Conservation (phyloP, 2,329 filamentous ascomycete species). For the Aureobasidium sp. region DNA sequence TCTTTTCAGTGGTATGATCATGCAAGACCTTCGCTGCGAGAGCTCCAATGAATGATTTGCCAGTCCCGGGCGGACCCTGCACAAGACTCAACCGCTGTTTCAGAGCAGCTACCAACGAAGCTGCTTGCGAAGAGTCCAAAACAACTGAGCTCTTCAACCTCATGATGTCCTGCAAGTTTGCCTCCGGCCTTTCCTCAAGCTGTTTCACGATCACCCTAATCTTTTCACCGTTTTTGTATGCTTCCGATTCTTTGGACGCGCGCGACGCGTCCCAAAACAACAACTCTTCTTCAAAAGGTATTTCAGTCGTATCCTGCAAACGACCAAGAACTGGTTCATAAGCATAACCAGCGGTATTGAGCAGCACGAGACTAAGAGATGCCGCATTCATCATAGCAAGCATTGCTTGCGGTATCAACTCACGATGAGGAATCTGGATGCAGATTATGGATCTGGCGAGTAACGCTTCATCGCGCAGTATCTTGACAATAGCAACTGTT, state of each 20-base stretch:
- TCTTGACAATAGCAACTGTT: background rate
- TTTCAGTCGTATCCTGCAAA: conserved; percentile 14
- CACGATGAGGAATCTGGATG: background rate
- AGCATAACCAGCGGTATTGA: background rate
- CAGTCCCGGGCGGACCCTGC: conserved; percentile 65
- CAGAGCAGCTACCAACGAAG: conserved; percentile 48
- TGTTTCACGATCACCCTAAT: background rate
- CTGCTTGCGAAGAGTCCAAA: conserved; percentile 46
- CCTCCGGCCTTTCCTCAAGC: background rate
- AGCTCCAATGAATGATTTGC: conserved; percentile 44
- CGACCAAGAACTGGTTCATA: background rate
- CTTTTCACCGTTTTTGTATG: background rate
- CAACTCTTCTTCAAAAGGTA: conserved; percentile 16
- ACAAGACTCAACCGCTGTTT: conserved; percentile 51
- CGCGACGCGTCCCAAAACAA: conserved; percentile 21
- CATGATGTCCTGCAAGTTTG: conserved; percentile 25
- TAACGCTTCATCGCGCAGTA: background rate
- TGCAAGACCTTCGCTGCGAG: conserved; percentile 51
- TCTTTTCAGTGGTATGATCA: conserved; percentile 30
- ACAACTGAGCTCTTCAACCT: conserved; percentile 32
- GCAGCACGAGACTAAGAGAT: background rate
- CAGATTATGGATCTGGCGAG: background rate
- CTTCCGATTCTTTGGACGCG: conserved; percentile 22
- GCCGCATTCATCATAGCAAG: background rate
- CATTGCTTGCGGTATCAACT: background rate